Percentiles rank a stretch among this genome's conserved stretches.
phyloP scores from a whole-genome alignment of 2,329 filamentous ascomycete species.

The Aspergillus spinulosporus region DNA sequence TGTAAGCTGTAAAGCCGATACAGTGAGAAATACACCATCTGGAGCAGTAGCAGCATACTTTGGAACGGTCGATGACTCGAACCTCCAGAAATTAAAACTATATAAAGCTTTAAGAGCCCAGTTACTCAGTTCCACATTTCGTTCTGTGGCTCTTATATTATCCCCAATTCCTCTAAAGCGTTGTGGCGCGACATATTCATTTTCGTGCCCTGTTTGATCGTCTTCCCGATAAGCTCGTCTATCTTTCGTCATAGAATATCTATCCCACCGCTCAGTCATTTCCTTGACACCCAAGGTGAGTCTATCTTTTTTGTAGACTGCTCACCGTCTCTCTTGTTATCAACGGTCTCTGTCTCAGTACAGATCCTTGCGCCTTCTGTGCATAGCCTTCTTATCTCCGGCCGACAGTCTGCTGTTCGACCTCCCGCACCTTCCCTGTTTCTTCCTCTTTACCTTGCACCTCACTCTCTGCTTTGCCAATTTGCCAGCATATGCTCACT shows the following conservation, averaged over 20 bases:
- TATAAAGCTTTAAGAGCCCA: constrained; percentile 9
- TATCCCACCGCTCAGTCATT: background rate
- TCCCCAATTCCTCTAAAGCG: background rate
- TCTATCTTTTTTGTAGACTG: background rate
- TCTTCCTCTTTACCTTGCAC: background rate
- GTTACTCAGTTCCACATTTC: background rate
- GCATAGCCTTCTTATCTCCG: background rate
- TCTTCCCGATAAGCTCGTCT: background rate
- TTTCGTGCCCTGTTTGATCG: background rate
- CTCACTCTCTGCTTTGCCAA: background rate
- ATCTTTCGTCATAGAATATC: background rate
- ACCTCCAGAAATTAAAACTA: constrained; percentile 2
- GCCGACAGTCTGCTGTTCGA: background rate
- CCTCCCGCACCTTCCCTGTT: background rate
- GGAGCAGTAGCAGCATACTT: background rate
- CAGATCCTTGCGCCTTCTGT: background rate
- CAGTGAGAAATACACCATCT: background rate
- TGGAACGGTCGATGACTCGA: constrained; percentile 4
- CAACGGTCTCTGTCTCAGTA: background rate
- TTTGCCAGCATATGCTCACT: constrained; percentile 9
- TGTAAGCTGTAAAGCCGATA: background rate
- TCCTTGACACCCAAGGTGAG: background rate
- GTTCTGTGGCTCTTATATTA: background rate
- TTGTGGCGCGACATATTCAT: background rate
- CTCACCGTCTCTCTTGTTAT: background rate